These are phyloP conservation scores for Fragaria iinumae DNA, from an alignment of 306 rosid genomes.

Conservation along the genomic window DNA sequence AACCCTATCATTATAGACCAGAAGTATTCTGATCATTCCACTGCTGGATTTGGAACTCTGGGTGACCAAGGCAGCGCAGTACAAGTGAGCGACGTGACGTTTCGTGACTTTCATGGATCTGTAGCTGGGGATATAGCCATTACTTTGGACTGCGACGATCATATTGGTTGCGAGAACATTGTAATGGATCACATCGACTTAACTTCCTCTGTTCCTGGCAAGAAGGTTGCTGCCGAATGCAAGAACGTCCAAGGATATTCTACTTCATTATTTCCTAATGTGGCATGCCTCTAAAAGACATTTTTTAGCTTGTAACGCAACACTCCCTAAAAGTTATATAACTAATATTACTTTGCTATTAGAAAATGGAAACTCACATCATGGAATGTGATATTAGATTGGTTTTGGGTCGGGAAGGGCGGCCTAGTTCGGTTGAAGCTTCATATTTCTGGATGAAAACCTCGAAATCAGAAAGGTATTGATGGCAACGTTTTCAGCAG, in stretches of 20 bases:
- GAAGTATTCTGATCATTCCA: background rate
- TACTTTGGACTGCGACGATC: constrained; percentile 1
- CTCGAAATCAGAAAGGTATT: no score
- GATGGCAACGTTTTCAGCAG: no score
- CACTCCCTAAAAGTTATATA: background rate
- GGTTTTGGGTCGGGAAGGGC: no score
- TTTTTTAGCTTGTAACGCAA: background rate
- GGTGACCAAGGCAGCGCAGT: background rate
- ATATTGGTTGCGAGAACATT: background rate
- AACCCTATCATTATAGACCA: constrained; percentile 22
- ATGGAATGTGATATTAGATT: background rate
- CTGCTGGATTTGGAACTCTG: background rate
- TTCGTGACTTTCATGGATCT: background rate
- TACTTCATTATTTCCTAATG: background rate
- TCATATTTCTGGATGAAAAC: no score
- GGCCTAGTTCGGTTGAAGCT: no score
- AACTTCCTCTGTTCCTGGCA: background rate
- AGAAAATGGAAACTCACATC: background rate
- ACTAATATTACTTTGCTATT: background rate
- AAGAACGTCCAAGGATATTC: background rate
- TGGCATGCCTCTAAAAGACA: background rate
- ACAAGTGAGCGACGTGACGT: constrained; percentile 13
- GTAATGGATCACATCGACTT: background rate
- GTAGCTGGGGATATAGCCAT: background rate
- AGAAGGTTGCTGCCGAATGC: background rate